phyloP scores from a whole-genome alignment of 306 rosid species.

The Ormosia emarginata region DNA sequence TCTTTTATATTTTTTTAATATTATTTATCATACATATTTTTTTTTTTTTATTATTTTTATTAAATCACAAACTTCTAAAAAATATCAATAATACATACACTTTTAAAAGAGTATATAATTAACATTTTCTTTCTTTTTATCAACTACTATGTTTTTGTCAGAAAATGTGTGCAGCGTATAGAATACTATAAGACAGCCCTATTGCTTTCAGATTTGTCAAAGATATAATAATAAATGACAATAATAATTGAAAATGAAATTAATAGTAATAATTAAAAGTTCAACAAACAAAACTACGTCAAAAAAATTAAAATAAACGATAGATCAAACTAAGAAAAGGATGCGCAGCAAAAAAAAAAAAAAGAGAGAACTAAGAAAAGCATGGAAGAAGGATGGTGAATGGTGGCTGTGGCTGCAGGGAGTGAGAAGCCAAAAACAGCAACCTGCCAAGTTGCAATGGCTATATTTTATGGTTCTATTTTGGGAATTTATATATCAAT shows the following conservation, averaged over 20 bases:
- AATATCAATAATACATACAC: no score
- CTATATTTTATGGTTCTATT: background rate
- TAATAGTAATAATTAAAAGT: background rate
- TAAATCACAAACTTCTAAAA: no score
- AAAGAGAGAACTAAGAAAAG: background rate
- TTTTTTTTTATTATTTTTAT: no score
- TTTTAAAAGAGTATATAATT: no score
- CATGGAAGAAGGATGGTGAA: background rate
- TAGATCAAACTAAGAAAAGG: background rate
- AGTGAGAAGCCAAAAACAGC: background rate
- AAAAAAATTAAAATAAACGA: background rate
- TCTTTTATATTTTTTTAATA: no score
- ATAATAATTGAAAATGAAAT: background rate
- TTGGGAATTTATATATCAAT: background rate
- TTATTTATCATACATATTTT: no score
- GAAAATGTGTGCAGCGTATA: background rate
- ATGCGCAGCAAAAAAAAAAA: background rate
- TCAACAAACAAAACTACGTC: background rate
- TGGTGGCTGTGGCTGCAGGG: background rate
- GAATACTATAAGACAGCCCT: background rate
- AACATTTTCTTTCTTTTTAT: no score
- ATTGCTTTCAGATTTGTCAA: slow-evolving; percentile 28
- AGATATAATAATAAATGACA: background rate
- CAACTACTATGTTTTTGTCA: background rate
- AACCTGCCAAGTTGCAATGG: background rate